A percentile compares a stretch with the other conserved stretches of the same genome.
phyloP scores from a whole-genome alignment of 805 yeast genomes.

The Metschnikowia cerradonensis region DNA sequence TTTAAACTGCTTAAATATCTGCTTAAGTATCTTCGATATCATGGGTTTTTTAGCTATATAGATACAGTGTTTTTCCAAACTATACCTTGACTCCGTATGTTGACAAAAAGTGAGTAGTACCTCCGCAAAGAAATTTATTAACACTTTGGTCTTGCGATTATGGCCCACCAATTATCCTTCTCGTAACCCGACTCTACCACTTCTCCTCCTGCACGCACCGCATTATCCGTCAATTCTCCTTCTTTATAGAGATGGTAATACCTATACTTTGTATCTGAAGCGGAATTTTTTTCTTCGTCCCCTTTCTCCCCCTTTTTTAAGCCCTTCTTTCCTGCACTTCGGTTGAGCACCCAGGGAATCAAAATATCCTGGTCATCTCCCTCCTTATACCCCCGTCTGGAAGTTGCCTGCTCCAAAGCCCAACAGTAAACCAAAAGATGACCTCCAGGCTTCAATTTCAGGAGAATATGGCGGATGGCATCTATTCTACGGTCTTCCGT shows the following conservation, averaged over 20 bases:
- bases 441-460: conserved; percentile 57
- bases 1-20: too few relatives aligned
- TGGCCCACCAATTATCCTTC: conserved; percentile 87
- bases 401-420: conserved; percentile 90
- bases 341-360: conserved; percentile 90
- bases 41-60: too few relatives aligned
- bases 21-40: too few relatives aligned
- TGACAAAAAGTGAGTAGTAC: too few relatives aligned
- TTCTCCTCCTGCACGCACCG: conserved; percentile 62
- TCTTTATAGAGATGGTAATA: conserved; percentile 82
- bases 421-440: conserved; percentile 83
- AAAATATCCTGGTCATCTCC: conserved; percentile 91
- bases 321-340: conserved; percentile 37
- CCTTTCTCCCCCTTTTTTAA: background rate
- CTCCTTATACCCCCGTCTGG: conserved; percentile 86
- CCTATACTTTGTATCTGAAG: conserved; percentile 61
- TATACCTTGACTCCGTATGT: too few relatives aligned
- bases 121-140: too few relatives aligned
- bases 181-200: conserved; percentile 80
- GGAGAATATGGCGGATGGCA: conserved; percentile 68
- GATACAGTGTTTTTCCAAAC: too few relatives aligned
- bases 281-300: conserved; percentile 9
- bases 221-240: conserved; percentile 79
- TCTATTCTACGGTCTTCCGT: conserved; percentile 71
- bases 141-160: conserved; percentile 14